Evolutionary conservation across 331 rosid genomes (phyloP), one percentile per base, ranked within the genome.

Genomic region (Quercus phellos): DNA sequence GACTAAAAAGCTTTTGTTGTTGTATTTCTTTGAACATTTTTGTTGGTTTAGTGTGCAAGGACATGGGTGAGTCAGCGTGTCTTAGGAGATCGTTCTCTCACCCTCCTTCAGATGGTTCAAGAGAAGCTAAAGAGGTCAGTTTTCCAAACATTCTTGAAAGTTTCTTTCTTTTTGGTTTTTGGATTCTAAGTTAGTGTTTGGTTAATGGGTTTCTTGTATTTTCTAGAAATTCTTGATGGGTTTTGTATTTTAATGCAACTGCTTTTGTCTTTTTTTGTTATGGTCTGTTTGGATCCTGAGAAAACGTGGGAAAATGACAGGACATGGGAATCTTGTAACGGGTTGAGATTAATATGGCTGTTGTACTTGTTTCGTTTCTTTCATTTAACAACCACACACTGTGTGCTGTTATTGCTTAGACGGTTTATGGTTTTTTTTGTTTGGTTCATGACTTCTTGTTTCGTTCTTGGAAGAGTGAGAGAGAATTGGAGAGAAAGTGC

Each of bases 31-130:
- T 38, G 46, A 7, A 38, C 46, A 38, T 38, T 14, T 55, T 43
- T 22, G 16, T 51, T 34, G 70, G 10, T 68, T 32, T 9, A 18
- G 24, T 29, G 71, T 29, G 26, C 10, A n/a, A 29, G 53, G 19
- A 64, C 1, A 94, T 92, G 97, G 89, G 59, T 43, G 97, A 92
- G 69, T 81, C 90, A 1, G 72, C 91, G 35, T 89, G 82, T 70
- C 89, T 92, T n/a, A 67, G 76, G 32, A 87, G 91, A 61, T 88
- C 97, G n/a, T 81, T 88, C 77, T 92, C 90, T 30, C 79, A 77
- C 68, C 90, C 92, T 66, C 90, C 92, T 30, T 59, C 88, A 18
- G 88, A 87, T 35, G 59, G 75, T 83, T 83, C 89, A 16, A 43
- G 74, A 70, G 84, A 61, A 71, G 58, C 86, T 12, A 82, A 79